phyloP scores from a whole-genome alignment of 768 basidiomycete genomes.

The Pisolithus marmoratus region DNA sequence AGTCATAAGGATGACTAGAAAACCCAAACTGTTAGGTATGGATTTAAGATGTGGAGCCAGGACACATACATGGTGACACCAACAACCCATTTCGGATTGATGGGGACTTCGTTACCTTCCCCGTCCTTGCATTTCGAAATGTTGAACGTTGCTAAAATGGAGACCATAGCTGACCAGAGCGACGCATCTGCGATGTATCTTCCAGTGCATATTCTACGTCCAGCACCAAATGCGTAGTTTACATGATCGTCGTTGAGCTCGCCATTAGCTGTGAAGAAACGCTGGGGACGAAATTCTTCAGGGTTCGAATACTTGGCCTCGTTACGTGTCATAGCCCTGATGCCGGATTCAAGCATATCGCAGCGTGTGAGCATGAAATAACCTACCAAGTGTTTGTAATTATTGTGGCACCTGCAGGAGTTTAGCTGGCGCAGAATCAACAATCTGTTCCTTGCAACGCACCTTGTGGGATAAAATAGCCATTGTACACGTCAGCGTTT shows the following conservation, averaged over 20 bases:
- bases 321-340: constrained; percentile 29
- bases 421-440: not conserved
- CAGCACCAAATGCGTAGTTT: constrained; percentile 30
- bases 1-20: constrained; percentile 18
- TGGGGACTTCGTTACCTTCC: constrained; percentile 17
- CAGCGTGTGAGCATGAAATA: not conserved
- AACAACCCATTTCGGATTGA: constrained; percentile 17
- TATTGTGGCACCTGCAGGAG: constrained; percentile 20
- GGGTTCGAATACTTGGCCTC: constrained; percentile 30
- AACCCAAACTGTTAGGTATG: not conserved
- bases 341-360: not conserved
- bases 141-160: constrained; percentile 30
- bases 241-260: constrained; percentile 25
- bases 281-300: constrained; percentile 31
- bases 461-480: constrained; percentile 55
- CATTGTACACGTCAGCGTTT: constrained; percentile 36
- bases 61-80: constrained; percentile 24
- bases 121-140: constrained; percentile 26
- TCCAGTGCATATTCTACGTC: constrained; percentile 36
- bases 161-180: constrained; percentile 30
- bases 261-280: constrained; percentile 23
- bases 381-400: constrained; percentile 24
- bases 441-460: constrained; percentile 3
- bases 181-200: constrained; percentile 38
- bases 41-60: not conserved